phyloP scores from a whole-genome alignment of 768 basidiomycete species.

The Tricholoma furcatifolium region DNA sequence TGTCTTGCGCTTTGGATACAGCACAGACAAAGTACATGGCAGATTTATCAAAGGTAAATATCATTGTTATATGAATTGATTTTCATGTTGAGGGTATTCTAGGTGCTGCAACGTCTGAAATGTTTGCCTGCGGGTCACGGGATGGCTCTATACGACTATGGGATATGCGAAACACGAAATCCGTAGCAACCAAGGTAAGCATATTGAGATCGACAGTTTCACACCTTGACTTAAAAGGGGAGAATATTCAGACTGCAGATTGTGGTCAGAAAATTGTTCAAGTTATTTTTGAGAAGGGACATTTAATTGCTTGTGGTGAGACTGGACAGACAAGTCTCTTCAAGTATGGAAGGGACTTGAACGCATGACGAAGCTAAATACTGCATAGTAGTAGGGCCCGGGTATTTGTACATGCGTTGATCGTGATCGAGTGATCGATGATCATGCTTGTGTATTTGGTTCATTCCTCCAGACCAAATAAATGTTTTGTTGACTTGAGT shows the following conservation, averaged over 20 bases:
- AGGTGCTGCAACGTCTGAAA: slow-evolving; percentile 22
- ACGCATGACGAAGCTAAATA: too few species aligned
- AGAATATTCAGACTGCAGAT: slow-evolving; percentile 28
- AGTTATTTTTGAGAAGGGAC: slow-evolving; percentile 30
- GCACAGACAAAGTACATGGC: slow-evolving; percentile 34
- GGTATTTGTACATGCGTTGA: too few species aligned
- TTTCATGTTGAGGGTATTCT: not conserved
- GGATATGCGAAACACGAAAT: slow-evolving; percentile 43
- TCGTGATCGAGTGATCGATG: too few species aligned
- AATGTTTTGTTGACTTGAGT: not conserved
- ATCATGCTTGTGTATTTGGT: too few species aligned
- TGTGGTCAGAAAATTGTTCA: slow-evolving; percentile 38
- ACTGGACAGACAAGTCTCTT: slow-evolving; percentile 32
- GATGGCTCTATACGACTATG: slow-evolving; percentile 43
- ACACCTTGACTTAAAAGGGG: not conserved
- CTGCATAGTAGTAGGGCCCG: too few species aligned
- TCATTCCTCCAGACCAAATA: not conserved
- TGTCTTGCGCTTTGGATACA: slow-evolving; percentile 45
- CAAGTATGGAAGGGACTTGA: slow-evolving; percentile 5
- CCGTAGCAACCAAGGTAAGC: slow-evolving; percentile 22
- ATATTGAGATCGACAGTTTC: not conserved
- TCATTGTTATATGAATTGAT: not conserved
- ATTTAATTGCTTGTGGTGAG: slow-evolving; percentile 38
- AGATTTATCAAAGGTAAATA: slow-evolving; percentile 43
- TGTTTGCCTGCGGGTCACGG: slow-evolving; percentile 43